phyloP scores from a whole-genome alignment of 495 filamentous ascomycete genomes.

The Aspergillus hancockii region DNA sequence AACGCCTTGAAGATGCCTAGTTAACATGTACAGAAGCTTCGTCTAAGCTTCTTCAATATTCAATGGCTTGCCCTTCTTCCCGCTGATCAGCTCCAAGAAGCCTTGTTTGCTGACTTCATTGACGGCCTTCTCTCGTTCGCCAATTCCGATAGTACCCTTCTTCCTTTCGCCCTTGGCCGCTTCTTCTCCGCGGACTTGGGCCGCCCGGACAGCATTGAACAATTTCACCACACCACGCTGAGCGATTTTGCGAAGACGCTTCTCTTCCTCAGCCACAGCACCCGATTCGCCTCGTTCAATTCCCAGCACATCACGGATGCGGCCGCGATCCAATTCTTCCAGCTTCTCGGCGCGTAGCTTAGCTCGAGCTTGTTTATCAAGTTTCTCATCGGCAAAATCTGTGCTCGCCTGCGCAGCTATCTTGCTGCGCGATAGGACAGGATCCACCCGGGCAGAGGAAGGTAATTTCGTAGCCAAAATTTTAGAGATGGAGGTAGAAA shows the following conservation, averaged over 20 bases:
- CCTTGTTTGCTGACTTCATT: slow-evolving; percentile 96
- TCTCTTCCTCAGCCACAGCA: slow-evolving; percentile 74
- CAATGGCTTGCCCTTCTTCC: slow-evolving; percentile 53
- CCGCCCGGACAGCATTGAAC: slow-evolving; percentile 91
- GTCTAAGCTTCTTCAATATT: slow-evolving; percentile 51
- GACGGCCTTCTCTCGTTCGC: slow-evolving; percentile 75
- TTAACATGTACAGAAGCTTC: slow-evolving; percentile 13
- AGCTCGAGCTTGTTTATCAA: slow-evolving; percentile 77
- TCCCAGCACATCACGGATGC: slow-evolving; percentile 80
- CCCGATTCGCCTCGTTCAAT: slow-evolving; percentile 46
- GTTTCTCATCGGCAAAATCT: slow-evolving; percentile 67
- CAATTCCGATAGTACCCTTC: slow-evolving; percentile 73
- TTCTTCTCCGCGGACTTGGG: slow-evolving; percentile 81
- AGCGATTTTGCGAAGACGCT: slow-evolving; percentile 76
- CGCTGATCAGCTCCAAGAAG: slow-evolving; percentile 84
- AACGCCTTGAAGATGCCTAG: slow-evolving; percentile 45
- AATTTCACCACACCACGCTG: slow-evolving; percentile 91
- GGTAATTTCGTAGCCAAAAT: slow-evolving; percentile 88
- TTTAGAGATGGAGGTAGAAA: slow-evolving; percentile 86
- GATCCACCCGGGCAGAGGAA: slow-evolving; percentile 75
- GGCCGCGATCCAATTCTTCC: slow-evolving; percentile 78
- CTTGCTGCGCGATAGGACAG: slow-evolving; percentile 79
- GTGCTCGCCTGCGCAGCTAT: slow-evolving; percentile 64
- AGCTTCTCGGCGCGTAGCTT: slow-evolving; percentile 81
- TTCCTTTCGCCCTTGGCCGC: slow-evolving; percentile 66